Base-by-base conservation (phyloP, 2,329 filamentous ascomycete species). In the Ophiostoma himal-ulmi region DNA sequence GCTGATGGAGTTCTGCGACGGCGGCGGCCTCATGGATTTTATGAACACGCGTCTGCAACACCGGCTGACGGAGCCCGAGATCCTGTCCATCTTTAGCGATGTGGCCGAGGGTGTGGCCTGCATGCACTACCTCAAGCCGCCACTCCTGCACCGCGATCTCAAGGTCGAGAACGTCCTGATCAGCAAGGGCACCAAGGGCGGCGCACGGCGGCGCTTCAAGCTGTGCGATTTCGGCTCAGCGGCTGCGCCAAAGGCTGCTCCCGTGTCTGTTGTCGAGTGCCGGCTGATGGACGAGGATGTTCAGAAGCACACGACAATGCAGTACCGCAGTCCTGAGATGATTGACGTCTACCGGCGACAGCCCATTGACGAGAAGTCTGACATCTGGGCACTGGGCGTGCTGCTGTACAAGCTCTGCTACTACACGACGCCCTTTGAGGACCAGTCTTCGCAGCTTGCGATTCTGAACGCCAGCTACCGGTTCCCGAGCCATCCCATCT, bases 131-230 rank as follows among this genome's bases (percentile, higher is more conserved):
- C 88, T 99, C 67, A 96, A 96, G 81, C 95, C 95, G 5, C 89
- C 95, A 68, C 82, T 99, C 70, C 84, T 99, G 71, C 95, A 99
- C 65, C 88, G 95, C 74, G 95, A 99, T 80, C 82, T 99, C 73
- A 99, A 99, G 82, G 94, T 99, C 73, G 95, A 99, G 81, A 99
- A 99, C 77, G 93, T 99, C 62, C 85, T 99, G 70, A 99, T 99
- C 74, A 91, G 90, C 66, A 83, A 85, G 60, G 73, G 70, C 67
- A 67, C 34, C 69, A 60, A 64, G 69, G 68, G 65, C 54, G 86
- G 86, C 13, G 84, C 85, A n/a, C 85, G 86, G 57, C 88, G 86
- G 75, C 86, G 89, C 74, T 99, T 97, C 84, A 99, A 99, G 82
- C 86, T 99, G 52, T 99, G 95, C 82, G 95, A 99, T 82, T 99